Evolutionary conservation across 148 eudicot species (phyloP), one percentile per base, ranked within the genome.

Genomic region (Rhododendron kiyosumense): DNA sequence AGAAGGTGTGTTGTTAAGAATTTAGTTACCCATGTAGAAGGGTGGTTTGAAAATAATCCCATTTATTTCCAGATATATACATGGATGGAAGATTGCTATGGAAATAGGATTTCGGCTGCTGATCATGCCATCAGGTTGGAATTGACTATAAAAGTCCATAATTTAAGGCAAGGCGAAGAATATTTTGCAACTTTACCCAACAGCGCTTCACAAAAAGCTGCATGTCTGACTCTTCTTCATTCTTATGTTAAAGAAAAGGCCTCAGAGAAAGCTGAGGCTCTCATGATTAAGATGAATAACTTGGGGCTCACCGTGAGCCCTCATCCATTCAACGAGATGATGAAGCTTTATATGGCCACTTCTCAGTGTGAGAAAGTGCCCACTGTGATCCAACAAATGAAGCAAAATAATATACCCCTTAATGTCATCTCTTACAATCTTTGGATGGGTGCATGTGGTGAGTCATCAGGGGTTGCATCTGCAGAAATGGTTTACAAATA

Each of bases 351-450:
- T 49, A 81, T 52, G 67, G 87, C 89, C 32, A 87, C 89, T 51
- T 87, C 89, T 52, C 87, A 85, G 78, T 52, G 34, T 78, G 78
- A 69, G 46, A 85, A 87, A 78, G 91, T 87, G 26, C 51, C 65
- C 3, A 48, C 86, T 45, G 86, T 89, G 51, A 85, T 89, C 14
- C 65, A 14, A 20, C 87, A 82, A 45, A 89, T 89, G 91, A 89
- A 87, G 80, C 65, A 73, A 69, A 82, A 85, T 34, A 86, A 79
- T 28, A 89, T 87, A 49, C 87, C 85, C 20, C 54, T 63, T 54
- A 89, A 85, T 85, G 89, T 85, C 78, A 87, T 89, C 59, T 85
- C 89, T 38, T 89, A 89, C 63, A 89, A 89, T 76, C 89, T 89
- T 78, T 89, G 91, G 89, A 85, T 89, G 89, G 81, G 69, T 83